Evolutionary conservation across 2,329 filamentous ascomycete species (phyloP), one percentile per base, ranked within the genome.

Genomic region (Zymoseptoria pseudotritici): DNA sequence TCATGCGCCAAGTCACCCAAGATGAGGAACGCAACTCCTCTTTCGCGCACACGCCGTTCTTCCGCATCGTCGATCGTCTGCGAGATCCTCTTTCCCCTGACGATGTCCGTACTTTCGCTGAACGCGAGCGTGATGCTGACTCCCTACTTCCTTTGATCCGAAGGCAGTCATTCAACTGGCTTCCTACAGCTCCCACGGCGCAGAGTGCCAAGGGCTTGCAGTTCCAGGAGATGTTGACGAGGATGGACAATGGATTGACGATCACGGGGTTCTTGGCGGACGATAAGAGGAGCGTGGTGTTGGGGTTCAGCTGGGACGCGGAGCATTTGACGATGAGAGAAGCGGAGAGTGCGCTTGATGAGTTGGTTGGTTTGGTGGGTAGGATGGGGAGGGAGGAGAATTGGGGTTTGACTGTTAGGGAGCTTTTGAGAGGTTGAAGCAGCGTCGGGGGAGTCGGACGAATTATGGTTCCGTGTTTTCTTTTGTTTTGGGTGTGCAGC

Each of bases 121-220:
- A 70, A 52, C 62, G 69, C 7, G 68, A 72, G 50, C 55, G 62
- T 10, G 70, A 72, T 52, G 70, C 69, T 7, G 67, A 69, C n/a
- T 58, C 65, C n/a, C 53, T 71, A 5, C 57, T 71, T 2, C 65
- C 66, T 2, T 58, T 71, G 53, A 70, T 71, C 58, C 59, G 70
- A 11, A 60, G 70, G 26, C 70, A 72, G 58, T 68, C 64, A 24
- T 72, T 71, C 70, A 72, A 72, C 56, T 72, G 70, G 70, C 61
- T 72, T 29, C 69, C 70, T 17, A 69, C 66, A 13, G 65, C 70
- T 7, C 69, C 69, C 2, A 71, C 64, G 4, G 67, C 67, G 3
- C 65, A 68, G 57, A 65, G 67, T 57, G 61, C 65, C 11, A 66
- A 66, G 50, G 69, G 69, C n/a, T 57, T 71, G 26, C 61, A 60